Conservation (phyloP, 306 rosid genomes). For the Rosa chinensis region DNA sequence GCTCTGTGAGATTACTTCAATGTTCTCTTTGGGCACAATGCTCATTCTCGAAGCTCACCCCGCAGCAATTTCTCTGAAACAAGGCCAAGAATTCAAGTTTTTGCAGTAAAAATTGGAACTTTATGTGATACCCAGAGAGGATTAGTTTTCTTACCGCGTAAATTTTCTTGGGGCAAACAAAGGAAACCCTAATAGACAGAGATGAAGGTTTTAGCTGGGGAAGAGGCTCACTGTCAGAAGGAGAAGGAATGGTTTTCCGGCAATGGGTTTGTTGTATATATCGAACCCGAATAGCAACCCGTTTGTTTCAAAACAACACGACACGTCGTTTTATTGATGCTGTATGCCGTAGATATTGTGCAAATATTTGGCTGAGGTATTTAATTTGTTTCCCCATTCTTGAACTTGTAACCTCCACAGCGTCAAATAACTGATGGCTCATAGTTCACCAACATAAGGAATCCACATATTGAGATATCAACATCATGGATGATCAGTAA, state of each 20-base stretch:
- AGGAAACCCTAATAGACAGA: not conserved
- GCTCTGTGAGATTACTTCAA: conserved; percentile 89
- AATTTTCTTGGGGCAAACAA: not conserved
- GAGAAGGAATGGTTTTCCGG: not conserved
- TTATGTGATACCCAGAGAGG: not conserved
- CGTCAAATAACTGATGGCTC: too few relatives aligned
- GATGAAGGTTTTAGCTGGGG: not conserved
- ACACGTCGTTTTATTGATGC: not conserved
- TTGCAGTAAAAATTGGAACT: not conserved
- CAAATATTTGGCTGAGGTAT: too few relatives aligned
- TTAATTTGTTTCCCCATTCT: too few relatives aligned
- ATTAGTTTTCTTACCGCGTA: not conserved
- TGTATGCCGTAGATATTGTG: not conserved
- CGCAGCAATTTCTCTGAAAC: not conserved
- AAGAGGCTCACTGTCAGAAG: not conserved
- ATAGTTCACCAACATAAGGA: too few relatives aligned
- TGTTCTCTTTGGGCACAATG: conserved; percentile 68
- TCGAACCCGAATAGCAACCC: not conserved
- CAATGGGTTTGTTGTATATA: not conserved
- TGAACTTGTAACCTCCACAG: too few relatives aligned
- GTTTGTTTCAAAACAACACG: not conserved
- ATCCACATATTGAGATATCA: too few relatives aligned
- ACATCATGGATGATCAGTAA: too few relatives aligned
- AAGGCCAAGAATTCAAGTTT: not conserved
- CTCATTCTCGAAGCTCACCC: conserved; percentile 53